Percentiles rank a stretch among this genome's conserved stretches.
phyloP scores from a whole-genome alignment of 2,329 filamentous ascomycete genomes.

The Tothia fuscella region DNA sequence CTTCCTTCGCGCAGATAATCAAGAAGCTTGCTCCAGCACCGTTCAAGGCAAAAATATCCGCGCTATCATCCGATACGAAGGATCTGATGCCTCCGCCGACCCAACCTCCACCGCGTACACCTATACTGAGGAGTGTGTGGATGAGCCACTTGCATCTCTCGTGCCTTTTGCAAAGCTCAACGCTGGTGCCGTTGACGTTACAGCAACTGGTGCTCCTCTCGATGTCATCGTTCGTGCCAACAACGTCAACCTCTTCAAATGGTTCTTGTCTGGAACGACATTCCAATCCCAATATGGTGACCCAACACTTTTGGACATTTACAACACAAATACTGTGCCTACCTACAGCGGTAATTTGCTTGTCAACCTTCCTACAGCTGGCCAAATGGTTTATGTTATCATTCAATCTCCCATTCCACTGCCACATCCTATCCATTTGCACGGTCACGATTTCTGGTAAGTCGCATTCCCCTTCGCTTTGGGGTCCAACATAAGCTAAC shows the following conservation, averaged over 20 bases:
- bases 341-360: conserved; percentile 20
- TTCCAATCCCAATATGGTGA: conserved; percentile 28
- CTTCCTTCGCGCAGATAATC: conserved; percentile 19
- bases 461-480: too few species aligned
- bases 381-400: conserved; percentile 10
- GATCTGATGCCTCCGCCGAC: conserved; percentile 15
- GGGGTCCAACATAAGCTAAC: too few species aligned
- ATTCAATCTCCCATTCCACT: conserved; percentile 9
- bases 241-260: conserved; percentile 24
- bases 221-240: conserved; percentile 22
- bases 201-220: conserved; percentile 20
- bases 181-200: conserved; percentile 14
- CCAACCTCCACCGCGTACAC: conserved; percentile 24
- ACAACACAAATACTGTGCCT: conserved; percentile 22
- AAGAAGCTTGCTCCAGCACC: conserved; percentile 27
- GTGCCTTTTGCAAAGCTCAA: conserved; percentile 22
- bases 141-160: conserved; percentile 25
- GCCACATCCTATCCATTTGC: conserved; percentile 12
- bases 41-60: conserved; percentile 21
- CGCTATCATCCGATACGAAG: conserved; percentile 28
- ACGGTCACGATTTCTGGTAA: conserved; percentile 8
- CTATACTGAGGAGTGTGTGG: conserved; percentile 25
- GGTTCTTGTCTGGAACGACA: conserved; percentile 28
- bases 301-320: conserved; percentile 26
- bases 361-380: conserved; percentile 10